Base-by-base conservation (phyloP, 2,329 filamentous ascomycete genomes). In the Talaromyces rugulosus region DNA sequence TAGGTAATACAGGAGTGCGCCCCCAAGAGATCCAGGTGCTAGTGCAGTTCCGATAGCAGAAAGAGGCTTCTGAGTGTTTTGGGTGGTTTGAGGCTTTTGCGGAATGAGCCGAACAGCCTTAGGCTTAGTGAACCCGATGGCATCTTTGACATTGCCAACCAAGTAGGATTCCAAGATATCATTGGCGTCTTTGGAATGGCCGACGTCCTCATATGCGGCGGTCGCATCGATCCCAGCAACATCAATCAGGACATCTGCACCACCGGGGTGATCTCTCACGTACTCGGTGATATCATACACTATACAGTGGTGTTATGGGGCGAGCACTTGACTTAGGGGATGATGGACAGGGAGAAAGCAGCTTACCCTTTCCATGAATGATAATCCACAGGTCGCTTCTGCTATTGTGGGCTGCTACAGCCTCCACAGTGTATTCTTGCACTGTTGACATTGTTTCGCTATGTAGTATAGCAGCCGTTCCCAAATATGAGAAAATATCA, bases 281-380 rank as follows among this genome's bases (percentile, higher is more conserved):
- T 87, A 88, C 51, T 80, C 78, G 1, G 85, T 82, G 11, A 87
- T 74, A 69, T 88, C 77, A 67, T 86, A 87, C 1, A 88, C 85
- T 84, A 40, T 23, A 23, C 23, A 23, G 14, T 16, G 3, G 16
- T 47, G 16, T 23, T 23, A 23, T 23, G 23, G 23, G 2, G 23
- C 23, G 23, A 23, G 23, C 23, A 23, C 23, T 23, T 23, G 23
- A 23, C 23, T 23, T 23, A 23, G 23, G 23, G 23, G 23, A 23
- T 23, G 23, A 23, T 23, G 23, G 2, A 23, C 23, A 23, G 23
- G 23, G 23, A 23, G 23, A 23, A 23, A 23, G 23, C 23, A 23
- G 14, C 42, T 47, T 9, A 83, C 82, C 81, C 74, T 86, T 78
- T 42, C 83, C 83, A 58, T 85, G 82, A 33, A 87, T 79, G 27